Base-by-base conservation (phyloP, 176 grass and related monocot species). In the Tillandsia fasciculata region DNA sequence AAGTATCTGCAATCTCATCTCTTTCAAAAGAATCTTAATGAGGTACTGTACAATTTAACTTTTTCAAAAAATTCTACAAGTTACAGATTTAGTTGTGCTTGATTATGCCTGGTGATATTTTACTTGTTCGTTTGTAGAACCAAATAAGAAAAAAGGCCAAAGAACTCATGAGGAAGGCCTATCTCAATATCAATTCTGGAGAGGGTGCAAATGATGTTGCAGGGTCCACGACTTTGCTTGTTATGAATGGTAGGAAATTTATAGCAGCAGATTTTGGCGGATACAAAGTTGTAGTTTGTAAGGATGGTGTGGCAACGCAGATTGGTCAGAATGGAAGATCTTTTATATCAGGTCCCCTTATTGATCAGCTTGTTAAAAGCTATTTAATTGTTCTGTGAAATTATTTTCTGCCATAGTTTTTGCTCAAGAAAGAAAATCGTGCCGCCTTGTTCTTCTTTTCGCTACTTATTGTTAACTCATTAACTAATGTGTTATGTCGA, bases 281-380 rank as follows among this genome's bases (percentile, higher is more conserved):
- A 71, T 78, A 52, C 63, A 57, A 64, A 71, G 54, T 64, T 15
- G 26, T 78, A 63, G 57, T 71, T 14, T 78, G 76, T 63, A 78
- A 78, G 56, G 67, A 54, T 18, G 56, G 76, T 15, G 26, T 49
- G 12, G 76, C 54, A 4, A 17, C 53, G 48, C 52, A 57, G 3
- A 26, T 71, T 63, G 76, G 76, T 64, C 50, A 18, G 14, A 59
- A 22, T 22, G 20, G 54, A 59, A 20, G 4, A 7, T 42, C 33
- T 42, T 42, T 15, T 14, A 20, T 59, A 59, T 59, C 54, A 59
- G 54, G 54, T 59, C 6, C 33, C 6, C 33, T 42, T 42, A 7
- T 5, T 42, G 20, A 20, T 20, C 33, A 42, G 33, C 33, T 42
- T 1, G 5, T 42, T 6, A 42, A 42, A 42, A 42, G 29, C 5